Evolutionary conservation across 805 yeast genomes (phyloP).

Genomic region (Yamadazyma endophytica): DNA sequence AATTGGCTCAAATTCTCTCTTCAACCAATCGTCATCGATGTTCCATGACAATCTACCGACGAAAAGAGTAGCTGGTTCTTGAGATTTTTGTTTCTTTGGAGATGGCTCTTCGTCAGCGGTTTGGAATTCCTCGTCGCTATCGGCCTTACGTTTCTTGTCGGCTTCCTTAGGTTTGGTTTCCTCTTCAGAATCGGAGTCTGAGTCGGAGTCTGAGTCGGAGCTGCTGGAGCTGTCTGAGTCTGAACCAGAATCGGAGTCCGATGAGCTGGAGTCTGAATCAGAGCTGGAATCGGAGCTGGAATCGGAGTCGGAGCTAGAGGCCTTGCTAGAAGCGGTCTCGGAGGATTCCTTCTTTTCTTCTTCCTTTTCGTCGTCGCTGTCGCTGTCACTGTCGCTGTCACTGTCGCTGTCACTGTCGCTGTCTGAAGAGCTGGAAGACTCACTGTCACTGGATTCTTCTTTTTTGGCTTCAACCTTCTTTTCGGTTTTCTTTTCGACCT

Average conservation of each 20-base stretch:
- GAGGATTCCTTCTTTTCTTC: constrained; percentile 27
- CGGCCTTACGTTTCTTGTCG: constrained; percentile 35
- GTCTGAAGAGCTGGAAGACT: constrained; percentile 14
- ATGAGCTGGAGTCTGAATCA: constrained; percentile 9
- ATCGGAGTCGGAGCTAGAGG: constrained; percentile 23
- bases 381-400: constrained; percentile 23
- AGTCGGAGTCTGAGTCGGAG: constrained; percentile 12
- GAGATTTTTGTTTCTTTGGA: constrained; percentile 52
- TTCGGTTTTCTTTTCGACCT: constrained; percentile 10
- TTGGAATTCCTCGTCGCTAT: constrained; percentile 36
- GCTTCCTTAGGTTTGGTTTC: constrained; percentile 23
- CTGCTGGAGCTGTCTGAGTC: constrained; percentile 23
- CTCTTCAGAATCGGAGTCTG: constrained; percentile 16
- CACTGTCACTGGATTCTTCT: constrained; percentile 11
- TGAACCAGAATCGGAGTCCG: constrained; percentile 19
- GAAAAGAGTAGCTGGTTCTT: constrained; percentile 83
- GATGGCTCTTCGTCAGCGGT: constrained; percentile 29
- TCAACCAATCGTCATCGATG: constrained; percentile 92
- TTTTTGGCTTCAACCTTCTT: constrained; percentile 6
- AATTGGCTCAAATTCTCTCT: constrained; percentile 72
- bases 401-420: constrained; percentile 21
- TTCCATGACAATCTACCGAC: constrained; percentile 98
- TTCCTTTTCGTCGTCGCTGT: constrained; percentile 20
- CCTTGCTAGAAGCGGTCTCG: constrained; percentile 19
- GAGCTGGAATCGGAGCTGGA: constrained; percentile 24